Evolutionary conservation across 768 basidiomycete species (phyloP), one percentile per base, ranked within the genome.

Genomic region (Agrocybe praecox): DNA sequence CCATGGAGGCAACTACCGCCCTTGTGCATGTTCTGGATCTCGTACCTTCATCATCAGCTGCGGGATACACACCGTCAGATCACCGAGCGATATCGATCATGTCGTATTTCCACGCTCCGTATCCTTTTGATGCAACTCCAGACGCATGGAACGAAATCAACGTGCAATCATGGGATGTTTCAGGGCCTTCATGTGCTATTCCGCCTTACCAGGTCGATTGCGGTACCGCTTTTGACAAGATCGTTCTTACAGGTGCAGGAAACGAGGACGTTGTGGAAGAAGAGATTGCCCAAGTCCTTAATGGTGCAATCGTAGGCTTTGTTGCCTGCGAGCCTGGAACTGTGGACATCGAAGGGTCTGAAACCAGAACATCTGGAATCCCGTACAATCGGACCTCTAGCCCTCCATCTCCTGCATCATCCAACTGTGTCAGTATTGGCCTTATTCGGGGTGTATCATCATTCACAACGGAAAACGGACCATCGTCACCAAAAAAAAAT

Each of bases 221-320:
- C 63, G 65, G 67, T 0, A 65, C 69, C 8, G 86, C 85, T 0
- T 74, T 94, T 45, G 85, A 90, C 52, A 74, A 74, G 18, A 74
- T 97, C 40, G 70, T 90, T 44, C 73, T 97, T 36, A 76, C 79
- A 0, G 94, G 94, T 3, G 76, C 88, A 8, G 93, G 90, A 4
- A 76, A 79, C 9, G 94, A 96, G 62, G 93, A 94, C 56, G 86
- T 98, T 26, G 79, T 89, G 0, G 75, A 79, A 5, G 76, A 80
- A 1, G 94, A 98, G 65, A 67, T 96, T 2, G 72, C 67, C 2
- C 74, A 83, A 5, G 92, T 92, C 0, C 75, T 98, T 32, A 94
- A 93, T 56, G 90, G 90, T 0, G 85, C 88, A 1, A 62, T 98
- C 32, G 90, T 97, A 3, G 94, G 83, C 0, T 79, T 98, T 11